Evolutionary conservation across 148 eudicot genomes (phyloP), one percentile per base, ranked within the genome.

Genomic region (Euryodendron excelsum): DNA sequence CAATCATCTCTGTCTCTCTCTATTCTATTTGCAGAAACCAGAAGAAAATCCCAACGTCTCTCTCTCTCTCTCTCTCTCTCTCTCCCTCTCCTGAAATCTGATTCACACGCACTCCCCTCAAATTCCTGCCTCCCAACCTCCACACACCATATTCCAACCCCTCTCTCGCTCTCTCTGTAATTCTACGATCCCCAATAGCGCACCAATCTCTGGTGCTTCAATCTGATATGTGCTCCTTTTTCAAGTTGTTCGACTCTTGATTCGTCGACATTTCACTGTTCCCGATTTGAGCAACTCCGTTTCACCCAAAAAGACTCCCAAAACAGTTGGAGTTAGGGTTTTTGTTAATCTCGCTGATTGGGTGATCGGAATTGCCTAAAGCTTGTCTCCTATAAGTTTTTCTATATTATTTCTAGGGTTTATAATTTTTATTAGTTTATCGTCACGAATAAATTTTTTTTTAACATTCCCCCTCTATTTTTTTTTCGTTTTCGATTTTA

Each of bases 231-330:
- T 36, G 31, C 14, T 58, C n/a, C n/a, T n/a, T 30, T 36, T 33
- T 21, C 21, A 12, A 1, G 13, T 11, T 39, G 15, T 69, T 0
- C 0, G 30, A 25, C 15, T 28, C 23, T n/a, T 45, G 73, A 74
- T 74, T 74, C 27, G 37, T 37, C 53, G 67, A 60, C 78, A 75
- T 62, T 75, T 36, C 27, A 28, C 37, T 25, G 17, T 14, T 75
- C 28, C 14, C 77, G 13, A 18, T 41, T 41, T 48, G 58, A 30
- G 27, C 23, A 11, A 47, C 25, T 45, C 36, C 53, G 30, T 37
- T 23, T 59, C 30, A 2, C 5, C 31, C 76, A 17, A 11, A 30
- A 41, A n/a, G n/a, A 41, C 4, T 13, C 36, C 23, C 69, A 5
- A 13, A 55, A 56, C 14, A 74, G 53, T 58, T 13, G 41, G 27